Evolutionary conservation across 1,284 basidiomycete genomes (phyloP).

Genomic region (Boletus hoseneyae): DNA sequence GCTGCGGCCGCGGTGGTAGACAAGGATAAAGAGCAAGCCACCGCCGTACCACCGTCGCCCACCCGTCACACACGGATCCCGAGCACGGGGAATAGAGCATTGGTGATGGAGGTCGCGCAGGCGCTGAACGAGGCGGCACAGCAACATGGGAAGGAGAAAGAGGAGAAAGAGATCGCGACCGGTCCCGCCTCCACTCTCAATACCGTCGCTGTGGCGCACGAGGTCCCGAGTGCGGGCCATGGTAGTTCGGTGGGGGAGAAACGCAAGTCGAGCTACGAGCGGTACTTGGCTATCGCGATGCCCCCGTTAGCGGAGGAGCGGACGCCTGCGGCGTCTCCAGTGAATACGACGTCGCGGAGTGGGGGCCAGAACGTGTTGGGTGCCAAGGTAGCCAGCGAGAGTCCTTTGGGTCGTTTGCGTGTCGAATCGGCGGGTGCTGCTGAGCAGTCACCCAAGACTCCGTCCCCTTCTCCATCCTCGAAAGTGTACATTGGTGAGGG

Average conservation of each 20-base stretch:
- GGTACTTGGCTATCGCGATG: slow-evolving; percentile 56
- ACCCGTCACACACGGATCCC: slow-evolving; percentile 52
- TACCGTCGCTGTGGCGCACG: background rate
- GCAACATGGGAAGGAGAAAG: slow-evolving; percentile 9
- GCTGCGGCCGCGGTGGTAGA: background rate
- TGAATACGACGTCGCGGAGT: slow-evolving; percentile 46
- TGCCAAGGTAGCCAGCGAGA: slow-evolving; percentile 10
- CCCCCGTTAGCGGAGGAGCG: slow-evolving; percentile 66
- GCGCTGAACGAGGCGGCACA: slow-evolving; percentile 43
- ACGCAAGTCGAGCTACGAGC: slow-evolving; percentile 63
- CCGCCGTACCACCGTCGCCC: slow-evolving; percentile 23
- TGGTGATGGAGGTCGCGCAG: slow-evolving; percentile 75
- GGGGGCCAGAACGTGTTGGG: slow-evolving; percentile 15
- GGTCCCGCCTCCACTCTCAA: background rate
- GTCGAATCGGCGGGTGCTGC: background rate
- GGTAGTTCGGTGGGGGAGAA: slow-evolving; percentile 39
- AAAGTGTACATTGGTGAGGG: slow-evolving; percentile 33
- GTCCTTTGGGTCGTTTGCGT: slow-evolving; percentile 6
- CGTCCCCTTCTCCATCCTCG: background rate
- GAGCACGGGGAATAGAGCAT: slow-evolving; percentile 64
- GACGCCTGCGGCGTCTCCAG: slow-evolving; percentile 57
- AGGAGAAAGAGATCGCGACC: background rate
- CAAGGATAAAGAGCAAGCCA: slow-evolving; percentile 16
- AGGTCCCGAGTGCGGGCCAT: slow-evolving; percentile 7
- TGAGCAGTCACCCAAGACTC: background rate